Percentiles rank a stretch among this genome's conserved stretches.
phyloP scores from a whole-genome alignment of 2,329 filamentous ascomycete species.

The Apiospora marii region DNA sequence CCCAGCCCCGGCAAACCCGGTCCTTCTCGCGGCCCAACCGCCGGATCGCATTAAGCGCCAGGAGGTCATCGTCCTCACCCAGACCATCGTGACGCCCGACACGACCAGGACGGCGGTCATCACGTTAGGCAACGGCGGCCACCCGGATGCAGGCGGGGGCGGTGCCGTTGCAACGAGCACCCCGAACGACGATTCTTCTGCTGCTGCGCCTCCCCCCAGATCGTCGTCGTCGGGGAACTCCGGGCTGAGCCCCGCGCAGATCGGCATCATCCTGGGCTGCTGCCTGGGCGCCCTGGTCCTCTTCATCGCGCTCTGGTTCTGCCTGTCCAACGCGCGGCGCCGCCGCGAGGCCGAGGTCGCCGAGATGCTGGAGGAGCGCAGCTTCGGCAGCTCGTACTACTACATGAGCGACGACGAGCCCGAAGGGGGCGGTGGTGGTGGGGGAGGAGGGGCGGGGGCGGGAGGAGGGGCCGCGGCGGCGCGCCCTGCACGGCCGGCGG shows the following conservation, averaged over 20 bases:
- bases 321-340: constrained; percentile 31
- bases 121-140: constrained; percentile 37
- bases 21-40: constrained; percentile 27
- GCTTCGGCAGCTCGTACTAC: constrained; percentile 21
- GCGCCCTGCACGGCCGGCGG: no score
- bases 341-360: constrained; percentile 27
- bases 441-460: no score
- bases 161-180: constrained; percentile 23
- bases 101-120: constrained; percentile 39
- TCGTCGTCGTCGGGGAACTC: constrained; percentile 30
- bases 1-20: not conserved
- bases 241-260: constrained; percentile 29
- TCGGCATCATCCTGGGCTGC: constrained; percentile 41
- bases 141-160: constrained; percentile 24
- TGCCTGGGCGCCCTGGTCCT: constrained; percentile 36
- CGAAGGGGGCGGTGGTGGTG: no score
- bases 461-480: no score
- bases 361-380: constrained; percentile 27
- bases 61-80: constrained; percentile 36
- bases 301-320: constrained; percentile 35
- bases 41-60: constrained; percentile 31
- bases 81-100: constrained; percentile 38
- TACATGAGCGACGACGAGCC: not conserved
- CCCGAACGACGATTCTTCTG: not conserved
- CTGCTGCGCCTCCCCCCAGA: constrained; percentile 12